Evolutionary conservation across 2,329 filamentous ascomycete species (phyloP), one percentile per base, ranked within the genome.

Genomic region (Aspergillus sp.): DNA sequence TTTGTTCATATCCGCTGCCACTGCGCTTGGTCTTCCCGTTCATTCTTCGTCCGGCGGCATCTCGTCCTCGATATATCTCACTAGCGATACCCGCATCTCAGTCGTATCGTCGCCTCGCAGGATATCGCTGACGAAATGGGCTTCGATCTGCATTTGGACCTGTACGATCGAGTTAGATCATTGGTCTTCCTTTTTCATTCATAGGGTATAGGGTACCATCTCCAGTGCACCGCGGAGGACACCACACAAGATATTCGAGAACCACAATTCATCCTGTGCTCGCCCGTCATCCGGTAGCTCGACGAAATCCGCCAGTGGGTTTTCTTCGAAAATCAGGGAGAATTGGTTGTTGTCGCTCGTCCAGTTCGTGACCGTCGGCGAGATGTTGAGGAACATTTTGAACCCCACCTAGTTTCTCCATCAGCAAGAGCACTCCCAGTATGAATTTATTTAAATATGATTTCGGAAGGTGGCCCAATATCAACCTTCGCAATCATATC

Each of bases 361-460:
- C 93, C 93, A 98, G 65, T 94, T 96, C 42, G 89, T 88, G 53
- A 97, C 84, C 5, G 84, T 86, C 0, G 93, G 93, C 3, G 90
- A 94, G 57, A 96, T 89, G 63, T 98, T 98, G 51, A 98, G 80
- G 67, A 98, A 98, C 55, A 98, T 95, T 73, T 98, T 97, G 74
- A 98, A 98, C 47, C 93, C 93, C 55, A 98, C 86, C 87, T 96
- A 54, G 50, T 41, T 5, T 6, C 30, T 51, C 29, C 19, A 48
- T 54, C 44, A 56, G 47, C 39, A 38, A 33, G 9, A 7, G 10
- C 27, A 29, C 35, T 33, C 33, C 34, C 5, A 34, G 7, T 2
- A 5, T 9, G 35, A 38, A 7, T 7, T 2, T 4, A 38, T 19
- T 2, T 38, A 38, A 9, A 9, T 38, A n/a, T 38, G 5, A 34